Evolutionary conservation across 2,329 filamentous ascomycete species (phyloP).

Genomic region (Fusarium goolgardi): DNA sequence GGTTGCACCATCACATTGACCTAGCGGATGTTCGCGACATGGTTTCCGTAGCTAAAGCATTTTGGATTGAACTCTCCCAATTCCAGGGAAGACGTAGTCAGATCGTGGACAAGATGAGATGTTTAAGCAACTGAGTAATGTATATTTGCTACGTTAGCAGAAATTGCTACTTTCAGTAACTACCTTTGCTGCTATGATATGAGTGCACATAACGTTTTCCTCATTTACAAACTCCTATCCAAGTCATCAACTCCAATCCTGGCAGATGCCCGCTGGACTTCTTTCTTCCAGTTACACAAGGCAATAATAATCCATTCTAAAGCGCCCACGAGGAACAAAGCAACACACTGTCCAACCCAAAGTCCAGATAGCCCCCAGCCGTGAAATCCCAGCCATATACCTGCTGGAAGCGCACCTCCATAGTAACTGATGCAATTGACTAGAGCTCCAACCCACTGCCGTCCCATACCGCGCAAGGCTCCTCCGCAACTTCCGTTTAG

Average conservation of each 20-base stretch:
- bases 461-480: conserved; percentile 82
- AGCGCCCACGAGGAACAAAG: conserved; percentile 81
- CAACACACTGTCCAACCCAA: conserved; percentile 86
- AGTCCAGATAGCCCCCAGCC: conserved; percentile 84
- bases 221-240: not conserved
- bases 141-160: not conserved
- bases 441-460: conserved; percentile 84
- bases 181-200: not conserved
- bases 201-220: not conserved
- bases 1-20: conserved; percentile 11
- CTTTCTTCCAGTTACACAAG: conserved; percentile 76
- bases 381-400: conserved; percentile 86
- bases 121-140: accelerated
- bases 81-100: not conserved
- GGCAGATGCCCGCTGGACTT: conserved; percentile 45
- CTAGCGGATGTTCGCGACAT: not conserved
- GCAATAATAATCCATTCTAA: conserved; percentile 85
- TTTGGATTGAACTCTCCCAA: not conserved
- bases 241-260: conserved; percentile 41
- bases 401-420: conserved; percentile 80
- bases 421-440: conserved; percentile 90
- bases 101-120: not conserved
- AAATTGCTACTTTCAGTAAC: not conserved
- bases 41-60: not conserved
- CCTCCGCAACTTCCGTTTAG: conserved; percentile 88